A percentile compares a stretch with the other conserved stretches of the same genome.
phyloP scores from a whole-genome alignment of 257 asterid species.

The Primulina eburnea region DNA sequence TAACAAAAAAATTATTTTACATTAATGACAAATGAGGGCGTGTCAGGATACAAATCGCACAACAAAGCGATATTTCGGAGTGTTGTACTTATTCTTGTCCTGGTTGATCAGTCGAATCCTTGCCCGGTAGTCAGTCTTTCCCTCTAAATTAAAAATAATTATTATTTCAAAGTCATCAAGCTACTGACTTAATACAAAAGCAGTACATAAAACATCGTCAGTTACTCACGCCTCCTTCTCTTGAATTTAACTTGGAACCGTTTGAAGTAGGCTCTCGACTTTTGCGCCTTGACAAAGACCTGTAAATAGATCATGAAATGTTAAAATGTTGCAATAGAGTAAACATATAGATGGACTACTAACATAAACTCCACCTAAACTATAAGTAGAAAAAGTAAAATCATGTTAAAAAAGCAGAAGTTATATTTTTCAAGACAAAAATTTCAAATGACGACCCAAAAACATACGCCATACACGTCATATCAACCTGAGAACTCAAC shows the following conservation, averaged over 20 bases:
- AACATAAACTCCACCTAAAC: background rate
- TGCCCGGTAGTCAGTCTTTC: constrained; percentile 53
- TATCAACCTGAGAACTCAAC: background rate
- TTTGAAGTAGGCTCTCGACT: constrained; percentile 49
- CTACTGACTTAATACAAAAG: background rate
- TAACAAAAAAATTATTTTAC: background rate
- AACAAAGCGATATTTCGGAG: constrained; percentile 46
- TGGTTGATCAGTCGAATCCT: constrained; percentile 54
- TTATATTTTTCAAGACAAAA: no score
- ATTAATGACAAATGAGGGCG: background rate
- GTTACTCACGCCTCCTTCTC: constrained; percentile 47
- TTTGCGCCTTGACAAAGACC: constrained; percentile 46
- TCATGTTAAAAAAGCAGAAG: background rate
- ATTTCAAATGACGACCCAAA: background rate
- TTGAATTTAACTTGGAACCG: constrained; percentile 52
- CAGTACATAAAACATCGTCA: background rate
- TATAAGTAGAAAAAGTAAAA: background rate
- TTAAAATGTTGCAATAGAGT: background rate
- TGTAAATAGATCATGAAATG: background rate
- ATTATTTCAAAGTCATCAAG: background rate
- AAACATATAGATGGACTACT: background rate
- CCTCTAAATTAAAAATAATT: constrained; percentile 31
- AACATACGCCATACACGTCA: background rate
- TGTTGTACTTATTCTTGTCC: constrained; percentile 53
- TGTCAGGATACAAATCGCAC: constrained; percentile 47